Conservation (phyloP, 371 early-diverging fungal species). For the Mucor irregularis region DNA sequence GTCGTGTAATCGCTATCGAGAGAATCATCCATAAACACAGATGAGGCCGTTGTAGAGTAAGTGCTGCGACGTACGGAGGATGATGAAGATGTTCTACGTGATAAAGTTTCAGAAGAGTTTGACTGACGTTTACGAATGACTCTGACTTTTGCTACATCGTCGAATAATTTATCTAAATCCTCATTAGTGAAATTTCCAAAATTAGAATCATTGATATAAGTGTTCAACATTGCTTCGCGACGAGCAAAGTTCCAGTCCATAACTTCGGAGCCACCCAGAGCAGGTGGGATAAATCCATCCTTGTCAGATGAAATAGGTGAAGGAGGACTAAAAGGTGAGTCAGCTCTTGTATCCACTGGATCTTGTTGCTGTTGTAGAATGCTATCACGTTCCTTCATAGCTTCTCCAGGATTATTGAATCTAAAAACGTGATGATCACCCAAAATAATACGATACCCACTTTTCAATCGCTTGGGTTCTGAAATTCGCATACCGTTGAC, state of each 20-base stretch:
- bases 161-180: conserved; percentile 54
- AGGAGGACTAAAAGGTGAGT: conserved; percentile 40
- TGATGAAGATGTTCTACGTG: conserved; percentile 24
- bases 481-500: conserved; percentile 77
- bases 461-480: conserved; percentile 62
- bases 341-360: background rate
- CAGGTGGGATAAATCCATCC: conserved; percentile 30
- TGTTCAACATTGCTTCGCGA: conserved; percentile 60
- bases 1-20: conserved; percentile 16
- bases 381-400: conserved; percentile 64
- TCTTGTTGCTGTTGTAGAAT: conserved; percentile 3
- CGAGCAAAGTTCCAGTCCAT: conserved; percentile 80
- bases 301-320: conserved; percentile 52
- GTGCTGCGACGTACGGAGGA: conserved; percentile 22
- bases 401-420: conserved; percentile 87
- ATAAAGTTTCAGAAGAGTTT: conserved; percentile 21
- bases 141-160: conserved; percentile 54
- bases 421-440: conserved; percentile 84
- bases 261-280: conserved; percentile 44
- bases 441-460: conserved; percentile 82
- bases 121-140: conserved; percentile 28
- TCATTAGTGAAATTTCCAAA: conserved; percentile 49
- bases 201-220: conserved; percentile 42
- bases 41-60: conserved; percentile 18
- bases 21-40: conserved; percentile 21